Percentiles rank a stretch among this genome's conserved stretches.
These are phyloP conservation scores for Hirsutella rhossiliensis DNA, from an alignment of 2,329 filamentous ascomycete species.

Conservation along the genomic window DNA sequence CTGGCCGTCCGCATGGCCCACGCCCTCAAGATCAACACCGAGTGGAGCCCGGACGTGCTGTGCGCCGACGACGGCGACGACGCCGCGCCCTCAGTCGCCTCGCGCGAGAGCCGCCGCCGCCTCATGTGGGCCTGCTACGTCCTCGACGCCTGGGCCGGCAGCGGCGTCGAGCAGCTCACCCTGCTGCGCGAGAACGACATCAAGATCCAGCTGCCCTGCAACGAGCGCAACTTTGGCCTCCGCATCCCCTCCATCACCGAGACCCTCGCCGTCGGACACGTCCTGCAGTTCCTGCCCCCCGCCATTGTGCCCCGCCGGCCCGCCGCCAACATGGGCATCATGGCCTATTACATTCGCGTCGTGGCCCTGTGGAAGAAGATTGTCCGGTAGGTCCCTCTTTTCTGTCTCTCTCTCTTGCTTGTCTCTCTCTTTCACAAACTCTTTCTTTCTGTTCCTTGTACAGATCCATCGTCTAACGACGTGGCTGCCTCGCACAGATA, in stretches of 20 bases:
- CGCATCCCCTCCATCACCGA: slow-evolving; percentile 26
- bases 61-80: slow-evolving; percentile 20
- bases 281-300: slow-evolving; percentile 25
- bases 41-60: slow-evolving; percentile 24
- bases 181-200: slow-evolving; percentile 26
- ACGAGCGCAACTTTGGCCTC: slow-evolving; percentile 29
- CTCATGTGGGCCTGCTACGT: slow-evolving; percentile 31
- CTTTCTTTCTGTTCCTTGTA: too few species aligned
- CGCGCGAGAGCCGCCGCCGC: slow-evolving; percentile 24
- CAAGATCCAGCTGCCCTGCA: slow-evolving; percentile 27
- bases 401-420: neutral
- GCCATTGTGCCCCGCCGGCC: slow-evolving; percentile 25
- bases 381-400: slow-evolving; percentile 13
- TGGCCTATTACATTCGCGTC: slow-evolving; percentile 30
- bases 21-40: slow-evolving; percentile 26
- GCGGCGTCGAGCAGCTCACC: slow-evolving; percentile 25
- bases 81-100: slow-evolving; percentile 19
- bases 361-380: slow-evolving; percentile 28
- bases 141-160: slow-evolving; percentile 27
- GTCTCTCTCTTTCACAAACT: neutral
- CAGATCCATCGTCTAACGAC: neutral
- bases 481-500: slow-evolving; percentile 8
- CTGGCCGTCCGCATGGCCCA: slow-evolving; percentile 28
- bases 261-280: slow-evolving; percentile 26
- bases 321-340: slow-evolving; percentile 30